Conservation (phyloP, 352 stramenopile genomes). For the Phytophthora sp. region DNA sequence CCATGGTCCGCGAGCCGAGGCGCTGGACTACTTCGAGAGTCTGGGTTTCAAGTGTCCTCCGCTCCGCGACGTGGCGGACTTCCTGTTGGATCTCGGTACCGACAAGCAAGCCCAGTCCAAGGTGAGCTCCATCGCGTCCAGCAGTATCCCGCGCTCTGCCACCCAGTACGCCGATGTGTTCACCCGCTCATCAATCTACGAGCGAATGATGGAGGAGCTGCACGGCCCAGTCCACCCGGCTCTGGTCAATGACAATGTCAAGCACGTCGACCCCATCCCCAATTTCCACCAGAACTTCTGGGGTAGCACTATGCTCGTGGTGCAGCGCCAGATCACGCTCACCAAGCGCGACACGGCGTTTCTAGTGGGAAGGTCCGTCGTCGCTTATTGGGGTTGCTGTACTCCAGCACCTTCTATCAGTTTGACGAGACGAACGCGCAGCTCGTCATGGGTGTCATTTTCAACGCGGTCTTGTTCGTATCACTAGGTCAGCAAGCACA, state of each 20-base stretch:
- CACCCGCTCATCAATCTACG: too few species aligned
- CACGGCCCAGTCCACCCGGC: slow-evolving; percentile 6
- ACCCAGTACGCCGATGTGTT: too few species aligned
- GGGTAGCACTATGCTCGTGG: too few species aligned
- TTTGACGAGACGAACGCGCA: slow-evolving; percentile 25
- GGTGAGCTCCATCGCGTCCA: too few species aligned
- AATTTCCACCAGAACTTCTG: slow-evolving; percentile 17
- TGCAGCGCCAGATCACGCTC: too few species aligned
- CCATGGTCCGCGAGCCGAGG: slow-evolving; percentile 59
- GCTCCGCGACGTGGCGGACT: slow-evolving; percentile 2
- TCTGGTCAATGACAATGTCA: slow-evolving; percentile 24
- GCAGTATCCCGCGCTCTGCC: too few species aligned
- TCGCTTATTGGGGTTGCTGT: slow-evolving; percentile 29
- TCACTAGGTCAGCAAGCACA: too few species aligned
- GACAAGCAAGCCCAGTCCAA: too few species aligned
- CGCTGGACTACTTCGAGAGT: slow-evolving; percentile 63
- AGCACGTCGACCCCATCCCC: slow-evolving; percentile 4
- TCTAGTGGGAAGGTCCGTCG: neutral
- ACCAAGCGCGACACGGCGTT: too few species aligned
- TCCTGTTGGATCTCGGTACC: slow-evolving; percentile 1
- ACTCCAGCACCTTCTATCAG: too few species aligned
- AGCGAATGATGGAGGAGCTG: too few species aligned
- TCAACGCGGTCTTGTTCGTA: slow-evolving; percentile 65
- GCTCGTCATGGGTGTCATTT: slow-evolving; percentile 63
- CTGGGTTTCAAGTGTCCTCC: slow-evolving; percentile 46